phyloP scores from a whole-genome alignment of 2,329 filamentous ascomycete species.

The Aplosporella prunicola region DNA sequence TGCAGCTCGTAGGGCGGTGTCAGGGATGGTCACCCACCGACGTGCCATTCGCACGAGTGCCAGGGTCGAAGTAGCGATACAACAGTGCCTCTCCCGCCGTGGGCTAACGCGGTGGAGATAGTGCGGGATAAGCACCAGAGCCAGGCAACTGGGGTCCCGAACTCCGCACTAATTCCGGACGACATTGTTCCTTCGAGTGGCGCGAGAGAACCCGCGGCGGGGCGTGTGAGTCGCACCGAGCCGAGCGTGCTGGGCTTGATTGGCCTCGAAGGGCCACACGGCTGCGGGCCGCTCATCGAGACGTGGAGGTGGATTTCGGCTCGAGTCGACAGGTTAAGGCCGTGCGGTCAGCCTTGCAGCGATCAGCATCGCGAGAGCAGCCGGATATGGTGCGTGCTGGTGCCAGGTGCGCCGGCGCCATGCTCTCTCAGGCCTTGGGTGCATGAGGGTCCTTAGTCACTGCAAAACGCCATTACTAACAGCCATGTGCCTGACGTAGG shows the following conservation, averaged over 20 bases:
- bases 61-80: no score
- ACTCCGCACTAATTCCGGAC: slow-evolving; percentile 6
- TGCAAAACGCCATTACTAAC: slow-evolving; percentile 8
- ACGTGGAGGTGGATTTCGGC: slow-evolving; percentile 6
- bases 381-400: slow-evolving; percentile 1
- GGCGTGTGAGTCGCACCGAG: slow-evolving; percentile 7
- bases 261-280: slow-evolving; percentile 6
- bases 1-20: slow-evolving; percentile 2
- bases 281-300: slow-evolving; percentile 12
- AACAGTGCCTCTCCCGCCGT: no score
- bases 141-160: slow-evolving; percentile 10
- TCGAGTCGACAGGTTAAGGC: neutral
- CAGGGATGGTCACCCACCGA: no score
- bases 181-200: slow-evolving; percentile 7
- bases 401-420: neutral
- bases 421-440: slow-evolving; percentile 4
- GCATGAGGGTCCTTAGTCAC: slow-evolving; percentile 7
- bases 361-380: slow-evolving; percentile 5
- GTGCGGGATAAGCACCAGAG: slow-evolving; percentile 10
- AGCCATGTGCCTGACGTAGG: slow-evolving; percentile 10
- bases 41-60: no score
- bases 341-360: slow-evolving; percentile 10
- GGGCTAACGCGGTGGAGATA: no score
- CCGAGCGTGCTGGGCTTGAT: slow-evolving; percentile 2
- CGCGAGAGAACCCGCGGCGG: no score